Evolutionary conservation across 768 basidiomycete genomes (phyloP).

Genomic region (Termitomyces titanicus): DNA sequence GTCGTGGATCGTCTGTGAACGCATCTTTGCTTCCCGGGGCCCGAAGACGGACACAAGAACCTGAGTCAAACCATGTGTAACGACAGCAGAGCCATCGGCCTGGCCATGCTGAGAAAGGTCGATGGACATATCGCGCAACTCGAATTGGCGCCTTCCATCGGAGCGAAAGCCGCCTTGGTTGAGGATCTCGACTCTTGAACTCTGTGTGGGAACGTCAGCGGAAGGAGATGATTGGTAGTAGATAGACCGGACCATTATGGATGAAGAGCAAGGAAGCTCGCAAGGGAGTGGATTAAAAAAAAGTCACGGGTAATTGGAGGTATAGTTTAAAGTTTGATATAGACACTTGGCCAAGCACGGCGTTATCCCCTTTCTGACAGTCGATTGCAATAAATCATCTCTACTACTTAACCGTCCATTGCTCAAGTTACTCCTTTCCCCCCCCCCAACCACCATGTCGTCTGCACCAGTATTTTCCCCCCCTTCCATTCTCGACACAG

Average conservation of each 20-base stretch:
- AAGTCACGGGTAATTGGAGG: not conserved
- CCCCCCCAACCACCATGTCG: conserved; percentile 32
- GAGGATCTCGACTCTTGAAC: conserved; percentile 66
- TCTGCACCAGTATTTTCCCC: conserved; percentile 25
- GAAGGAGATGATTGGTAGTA: conserved; percentile 1
- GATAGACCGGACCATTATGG: conserved; percentile 20
- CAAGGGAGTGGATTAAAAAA: not conserved
- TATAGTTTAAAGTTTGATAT: conserved; percentile 4
- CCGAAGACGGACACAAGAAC: conserved; percentile 89
- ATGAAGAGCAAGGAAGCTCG: not conserved
- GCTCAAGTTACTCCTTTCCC: not conserved
- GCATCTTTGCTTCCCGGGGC: conserved; percentile 82
- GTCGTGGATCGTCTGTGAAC: conserved; percentile 81
- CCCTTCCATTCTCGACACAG: conserved; percentile 82
- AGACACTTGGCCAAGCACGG: not conserved
- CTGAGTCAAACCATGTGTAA: conserved; percentile 88
- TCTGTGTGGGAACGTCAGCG: conserved; percentile 28
- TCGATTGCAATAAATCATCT: not conserved
- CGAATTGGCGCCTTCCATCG: conserved; percentile 90
- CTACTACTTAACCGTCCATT: not conserved
- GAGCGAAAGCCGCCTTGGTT: conserved; percentile 87
- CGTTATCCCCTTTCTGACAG: conserved; percentile 14
- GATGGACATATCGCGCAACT: conserved; percentile 79
- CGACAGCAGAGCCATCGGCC: conserved; percentile 82
- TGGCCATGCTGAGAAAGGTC: conserved; percentile 69